Evolutionary conservation across 805 yeast genomes (phyloP), one percentile per base, ranked within the genome.

Genomic region (Nakazawaea siamensis): DNA sequence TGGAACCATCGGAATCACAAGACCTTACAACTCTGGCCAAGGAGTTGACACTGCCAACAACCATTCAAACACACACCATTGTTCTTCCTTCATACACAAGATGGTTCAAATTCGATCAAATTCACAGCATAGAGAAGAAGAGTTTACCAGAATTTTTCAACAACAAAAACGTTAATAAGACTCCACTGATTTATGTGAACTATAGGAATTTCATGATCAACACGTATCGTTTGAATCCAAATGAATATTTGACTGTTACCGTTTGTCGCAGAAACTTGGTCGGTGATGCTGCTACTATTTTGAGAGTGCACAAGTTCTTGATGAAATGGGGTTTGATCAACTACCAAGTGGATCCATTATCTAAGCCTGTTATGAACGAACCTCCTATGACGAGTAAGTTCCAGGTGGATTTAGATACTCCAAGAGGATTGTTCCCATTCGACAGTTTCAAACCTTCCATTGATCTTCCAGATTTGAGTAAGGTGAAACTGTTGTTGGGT

Each of bases 321-420:
- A 84, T 76, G 46, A 82, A 81, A 54, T 88, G 97, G 97, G 97
- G 97, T 0, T 64, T 88, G 34, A 84, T 88, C 35, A 88, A 88
- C 57, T 88, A 88, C 55, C 97, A 88, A 56, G 94, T 88, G 2
- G 83, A 80, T 51, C 84, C 88, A 1, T 82, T 75, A 43, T 65
- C 77, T 35, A 71, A 78, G 43, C 92, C 94, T 3, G 68, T 69
- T 18, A 65, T 74, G 34, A 66, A 79, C 13, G 83, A 77, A 38
- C 81, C 85, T 29, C 88, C 87, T 16, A 75, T 68, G 46, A 75
- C 86, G 2, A 87, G 86, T 8, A 84, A 80, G 45, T 86, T 76
- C 60, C 71, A 77, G 36, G 79, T 84, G 2, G 78, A 74, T 40
- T 76, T 75, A 49, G 97, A 88, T 55, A 83, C 95, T 0, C 97